Conservation (phyloP, 441 rosid species). For the Gossypium gossypioides region DNA sequence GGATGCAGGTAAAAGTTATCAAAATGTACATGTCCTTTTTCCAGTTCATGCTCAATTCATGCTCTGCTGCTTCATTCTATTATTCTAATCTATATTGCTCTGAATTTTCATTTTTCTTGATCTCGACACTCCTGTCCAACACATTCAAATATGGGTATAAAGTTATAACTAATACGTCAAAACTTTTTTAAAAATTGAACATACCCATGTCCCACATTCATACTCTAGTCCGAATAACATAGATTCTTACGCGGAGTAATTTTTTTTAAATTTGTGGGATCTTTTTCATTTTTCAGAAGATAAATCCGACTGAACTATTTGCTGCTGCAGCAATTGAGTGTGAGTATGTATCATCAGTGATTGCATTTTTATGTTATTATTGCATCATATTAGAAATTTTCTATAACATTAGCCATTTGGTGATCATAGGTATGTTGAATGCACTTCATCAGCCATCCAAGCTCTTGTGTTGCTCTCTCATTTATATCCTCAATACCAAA, state of each 20-base stretch:
- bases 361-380: conserved; percentile 1
- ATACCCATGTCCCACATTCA: not conserved
- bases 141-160: not conserved
- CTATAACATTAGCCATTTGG: not conserved
- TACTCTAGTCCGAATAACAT: not conserved
- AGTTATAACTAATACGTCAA: not conserved
- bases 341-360: conserved; percentile 8
- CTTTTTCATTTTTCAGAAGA: conserved; percentile 13
- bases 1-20: conserved; percentile 36
- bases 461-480: conserved; percentile 25
- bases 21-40: not conserved
- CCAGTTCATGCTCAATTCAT: not conserved
- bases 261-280: not conserved
- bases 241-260: not conserved
- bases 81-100: not conserved
- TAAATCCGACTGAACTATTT: conserved; percentile 34
- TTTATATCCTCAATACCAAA: conserved; percentile 21
- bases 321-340: conserved; percentile 28
- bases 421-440: conserved; percentile 30
- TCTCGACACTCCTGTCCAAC: not conserved
- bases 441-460: conserved; percentile 31
- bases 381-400: not conserved
- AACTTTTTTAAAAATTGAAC: not conserved
- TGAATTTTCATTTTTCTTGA: not conserved
- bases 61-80: not conserved